Conservation (phyloP, 2,329 filamentous ascomycete genomes). For the Ophidiomyces ophidiicola region DNA sequence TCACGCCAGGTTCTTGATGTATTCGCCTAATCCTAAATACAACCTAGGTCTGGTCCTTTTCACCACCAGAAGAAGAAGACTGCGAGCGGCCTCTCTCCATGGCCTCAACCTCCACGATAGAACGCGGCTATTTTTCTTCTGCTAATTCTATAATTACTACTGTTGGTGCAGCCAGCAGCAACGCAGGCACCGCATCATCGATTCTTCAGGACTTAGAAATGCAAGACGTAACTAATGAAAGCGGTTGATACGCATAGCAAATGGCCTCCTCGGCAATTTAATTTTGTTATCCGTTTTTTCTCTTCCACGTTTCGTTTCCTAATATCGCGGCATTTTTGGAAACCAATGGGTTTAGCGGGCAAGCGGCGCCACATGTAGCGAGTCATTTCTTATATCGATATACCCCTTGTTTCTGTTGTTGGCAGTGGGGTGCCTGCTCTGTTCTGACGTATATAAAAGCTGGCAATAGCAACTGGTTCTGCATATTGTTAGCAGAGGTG, state of each 20-base stretch:
- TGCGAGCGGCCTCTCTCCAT: constrained; percentile 81
- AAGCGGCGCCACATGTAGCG: constrained; percentile 3
- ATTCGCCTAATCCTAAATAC: constrained; percentile 8
- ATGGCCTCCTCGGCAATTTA: not conserved
- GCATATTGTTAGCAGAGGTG: too few species aligned
- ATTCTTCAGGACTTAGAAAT: constrained; percentile 12
- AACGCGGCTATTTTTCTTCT: not conserved
- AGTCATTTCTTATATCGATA: constrained; percentile 1
- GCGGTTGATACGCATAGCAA: not conserved
- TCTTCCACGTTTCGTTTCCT: too few species aligned
- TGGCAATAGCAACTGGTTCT: too few species aligned
- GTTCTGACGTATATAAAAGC: not conserved
- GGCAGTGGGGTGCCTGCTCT: not conserved
- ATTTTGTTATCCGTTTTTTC: not conserved
- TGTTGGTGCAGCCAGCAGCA: constrained; percentile 3
- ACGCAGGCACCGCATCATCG: constrained; percentile 5
- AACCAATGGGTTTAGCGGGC: constrained; percentile 4
- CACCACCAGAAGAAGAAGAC: constrained; percentile 59
- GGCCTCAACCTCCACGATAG: constrained; percentile 27
- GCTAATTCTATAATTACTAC: constrained; percentile 1
- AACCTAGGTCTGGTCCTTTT: constrained; percentile 81
- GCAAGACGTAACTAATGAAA: constrained; percentile 9
- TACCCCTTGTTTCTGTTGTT: not conserved
- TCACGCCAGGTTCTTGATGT: not conserved
- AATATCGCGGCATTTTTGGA: too few species aligned